Conservation (phyloP, 768 basidiomycete genomes). For the Boletus coccyginus region DNA sequence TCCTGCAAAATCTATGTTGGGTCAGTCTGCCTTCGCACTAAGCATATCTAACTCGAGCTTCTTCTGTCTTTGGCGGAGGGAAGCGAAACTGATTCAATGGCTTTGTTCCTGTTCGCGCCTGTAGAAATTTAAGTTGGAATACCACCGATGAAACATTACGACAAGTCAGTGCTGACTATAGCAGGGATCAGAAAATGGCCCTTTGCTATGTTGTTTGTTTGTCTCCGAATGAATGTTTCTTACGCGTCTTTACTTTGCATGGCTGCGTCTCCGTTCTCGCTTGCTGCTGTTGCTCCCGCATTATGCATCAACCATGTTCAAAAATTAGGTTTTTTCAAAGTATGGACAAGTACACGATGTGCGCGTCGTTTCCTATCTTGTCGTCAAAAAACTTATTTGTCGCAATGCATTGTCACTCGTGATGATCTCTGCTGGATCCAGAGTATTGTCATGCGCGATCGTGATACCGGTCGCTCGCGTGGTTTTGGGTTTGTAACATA, state of each 20-base stretch:
- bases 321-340: slow-evolving; percentile 71
- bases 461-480: slow-evolving; percentile 94
- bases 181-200: slow-evolving; percentile 22
- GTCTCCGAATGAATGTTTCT: slow-evolving; percentile 31
- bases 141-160: slow-evolving; percentile 91
- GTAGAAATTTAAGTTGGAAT: slow-evolving; percentile 94
- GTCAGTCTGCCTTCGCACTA: slow-evolving; percentile 72
- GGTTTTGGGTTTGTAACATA: slow-evolving; percentile 97
- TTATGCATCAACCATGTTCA: slow-evolving; percentile 17
- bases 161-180: slow-evolving; percentile 69
- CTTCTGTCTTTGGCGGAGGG: slow-evolving; percentile 41
- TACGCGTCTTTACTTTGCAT: slow-evolving; percentile 29
- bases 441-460: slow-evolving; percentile 98
- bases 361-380: slow-evolving; percentile 48
- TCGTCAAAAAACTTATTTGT: slow-evolving; percentile 21
- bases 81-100: slow-evolving; percentile 54
- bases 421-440: slow-evolving; percentile 41
- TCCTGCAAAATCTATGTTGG: slow-evolving; percentile 85
- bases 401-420: slow-evolving; percentile 8
- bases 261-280: slow-evolving; percentile 11
- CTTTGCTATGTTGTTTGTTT: slow-evolving; percentile 48
- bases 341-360: slow-evolving; percentile 91
- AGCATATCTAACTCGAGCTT: slow-evolving; percentile 44
- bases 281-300: slow-evolving; percentile 17
- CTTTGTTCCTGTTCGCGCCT: slow-evolving; percentile 41